phyloP scores from a whole-genome alignment of 2,329 filamentous ascomycete species.

The Alternaria solani region DNA sequence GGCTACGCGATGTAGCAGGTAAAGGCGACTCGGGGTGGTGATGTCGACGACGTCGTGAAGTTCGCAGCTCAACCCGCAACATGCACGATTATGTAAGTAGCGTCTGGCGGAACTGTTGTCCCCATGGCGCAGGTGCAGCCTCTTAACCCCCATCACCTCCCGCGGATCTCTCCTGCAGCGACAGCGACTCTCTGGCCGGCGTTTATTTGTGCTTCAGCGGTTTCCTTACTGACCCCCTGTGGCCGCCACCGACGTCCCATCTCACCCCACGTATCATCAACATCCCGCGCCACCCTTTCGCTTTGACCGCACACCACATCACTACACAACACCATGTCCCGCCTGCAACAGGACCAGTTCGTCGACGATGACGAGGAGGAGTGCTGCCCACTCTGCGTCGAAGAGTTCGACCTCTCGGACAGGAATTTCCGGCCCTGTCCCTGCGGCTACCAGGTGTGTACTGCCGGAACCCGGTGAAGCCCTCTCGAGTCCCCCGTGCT shows the following conservation, averaged over 20 bases:
- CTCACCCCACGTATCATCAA: constrained; percentile 20
- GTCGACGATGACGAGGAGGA: constrained; percentile 63
- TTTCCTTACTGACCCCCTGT: constrained; percentile 27
- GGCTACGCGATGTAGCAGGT: constrained; percentile 38
- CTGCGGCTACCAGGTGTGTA: constrained; percentile 91
- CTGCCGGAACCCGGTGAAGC: constrained; percentile 26
- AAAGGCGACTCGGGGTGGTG: constrained; percentile 29
- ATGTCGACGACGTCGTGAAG: constrained; percentile 37
- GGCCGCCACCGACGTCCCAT: constrained; percentile 6
- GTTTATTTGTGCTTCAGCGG: constrained; percentile 35
- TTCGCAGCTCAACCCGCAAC: constrained; percentile 21
- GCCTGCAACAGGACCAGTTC: constrained; percentile 61
- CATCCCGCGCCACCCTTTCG: constrained; percentile 39
- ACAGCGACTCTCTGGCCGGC: constrained; percentile 39
- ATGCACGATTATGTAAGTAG: constrained; percentile 26
- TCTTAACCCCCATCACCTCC: constrained; percentile 33
- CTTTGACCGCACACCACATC: constrained; percentile 13
- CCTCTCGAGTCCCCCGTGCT: constrained; percentile 28
- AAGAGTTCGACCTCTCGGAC: constrained; percentile 98
- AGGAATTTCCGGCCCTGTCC: constrained; percentile 97
- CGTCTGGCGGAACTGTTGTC: constrained; percentile 20
- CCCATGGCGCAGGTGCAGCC: constrained; percentile 32
- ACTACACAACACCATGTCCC: constrained; percentile 52
- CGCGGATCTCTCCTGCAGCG: constrained; percentile 31
- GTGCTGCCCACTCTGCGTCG: constrained; percentile 91